phyloP scores from a whole-genome alignment of 768 basidiomycete genomes.

The Macrolepiota fuliginosa region DNA sequence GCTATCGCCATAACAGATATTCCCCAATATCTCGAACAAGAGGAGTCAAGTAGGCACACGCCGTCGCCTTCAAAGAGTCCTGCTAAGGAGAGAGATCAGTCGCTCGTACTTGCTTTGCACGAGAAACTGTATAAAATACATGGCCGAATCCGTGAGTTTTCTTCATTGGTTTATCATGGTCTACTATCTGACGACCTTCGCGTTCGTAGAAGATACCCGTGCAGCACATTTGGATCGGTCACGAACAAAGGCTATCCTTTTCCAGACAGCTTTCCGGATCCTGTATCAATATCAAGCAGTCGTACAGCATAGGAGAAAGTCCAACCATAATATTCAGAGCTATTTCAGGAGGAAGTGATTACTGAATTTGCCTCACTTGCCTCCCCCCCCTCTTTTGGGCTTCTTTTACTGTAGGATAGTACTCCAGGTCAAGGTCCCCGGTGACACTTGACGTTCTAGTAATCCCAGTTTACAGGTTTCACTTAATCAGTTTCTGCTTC shows the following conservation, averaged over 20 bases:
- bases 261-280: constrained; percentile 61
- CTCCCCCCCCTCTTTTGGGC: background rate
- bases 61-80: constrained; percentile 18
- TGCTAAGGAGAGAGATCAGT: constrained; percentile 23
- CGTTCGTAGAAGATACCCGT: constrained; percentile 59
- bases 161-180: background rate
- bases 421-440: background rate
- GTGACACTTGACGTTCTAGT: background rate
- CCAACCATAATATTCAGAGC: constrained; percentile 1
- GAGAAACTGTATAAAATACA: constrained; percentile 50
- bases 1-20: constrained; percentile 57
- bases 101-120: constrained; percentile 45
- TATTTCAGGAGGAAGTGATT: constrained; percentile 4
- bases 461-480: background rate
- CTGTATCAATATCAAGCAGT: constrained; percentile 49
- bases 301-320: constrained; percentile 12
- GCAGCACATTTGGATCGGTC: constrained; percentile 77
- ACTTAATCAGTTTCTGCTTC: background rate
- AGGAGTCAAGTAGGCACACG: constrained; percentile 24
- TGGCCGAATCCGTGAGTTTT: constrained; percentile 57
- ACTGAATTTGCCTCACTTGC: background rate
- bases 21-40: constrained; percentile 51
- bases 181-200: background rate
- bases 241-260: constrained; percentile 65
- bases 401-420: background rate